These are phyloP conservation scores for Corymbia maculata DNA, from an alignment of 345 rosid species.

Conservation along the genomic window DNA sequence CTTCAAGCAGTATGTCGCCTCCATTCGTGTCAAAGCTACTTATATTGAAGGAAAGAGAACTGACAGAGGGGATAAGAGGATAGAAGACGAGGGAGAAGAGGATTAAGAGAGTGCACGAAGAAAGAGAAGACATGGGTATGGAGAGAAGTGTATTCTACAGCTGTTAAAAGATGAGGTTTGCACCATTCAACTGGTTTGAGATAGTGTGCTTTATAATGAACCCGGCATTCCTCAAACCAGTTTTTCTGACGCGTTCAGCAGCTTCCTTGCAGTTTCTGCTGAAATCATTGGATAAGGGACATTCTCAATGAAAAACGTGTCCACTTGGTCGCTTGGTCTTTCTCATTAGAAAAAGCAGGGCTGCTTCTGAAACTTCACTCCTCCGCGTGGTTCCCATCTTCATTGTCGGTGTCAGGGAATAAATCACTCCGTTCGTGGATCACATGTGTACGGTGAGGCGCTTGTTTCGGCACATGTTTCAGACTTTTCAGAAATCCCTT, in stretches of 20 bases:
- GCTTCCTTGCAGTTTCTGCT: neutral
- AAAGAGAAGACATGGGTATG: neutral
- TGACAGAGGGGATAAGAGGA: neutral
- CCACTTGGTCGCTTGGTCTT: too few species aligned
- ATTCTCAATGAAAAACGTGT: too few species aligned
- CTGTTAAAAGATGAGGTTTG: neutral
- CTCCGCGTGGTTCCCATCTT: neutral
- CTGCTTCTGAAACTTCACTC: too few species aligned
- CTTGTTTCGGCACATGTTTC: neutral
- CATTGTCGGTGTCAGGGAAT: rapidly evolving
- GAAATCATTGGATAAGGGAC: too few species aligned
- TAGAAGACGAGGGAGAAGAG: neutral
- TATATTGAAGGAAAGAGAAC: too few species aligned
- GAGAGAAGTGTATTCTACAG: neutral
- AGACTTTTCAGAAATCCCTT: too few species aligned
- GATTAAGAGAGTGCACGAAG: neutral
- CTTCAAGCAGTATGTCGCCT: too few species aligned
- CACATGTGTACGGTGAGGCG: neutral
- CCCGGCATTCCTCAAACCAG: neutral
- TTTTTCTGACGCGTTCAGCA: neutral
- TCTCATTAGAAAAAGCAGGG: too few species aligned
- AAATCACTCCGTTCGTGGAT: too few species aligned
- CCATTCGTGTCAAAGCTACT: too few species aligned
- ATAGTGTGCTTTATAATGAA: neutral
- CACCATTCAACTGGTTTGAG: neutral